Percentiles rank a stretch among this genome's conserved stretches.
phyloP scores from a whole-genome alignment of 306 rosid species.

The Quercus glauca region DNA sequence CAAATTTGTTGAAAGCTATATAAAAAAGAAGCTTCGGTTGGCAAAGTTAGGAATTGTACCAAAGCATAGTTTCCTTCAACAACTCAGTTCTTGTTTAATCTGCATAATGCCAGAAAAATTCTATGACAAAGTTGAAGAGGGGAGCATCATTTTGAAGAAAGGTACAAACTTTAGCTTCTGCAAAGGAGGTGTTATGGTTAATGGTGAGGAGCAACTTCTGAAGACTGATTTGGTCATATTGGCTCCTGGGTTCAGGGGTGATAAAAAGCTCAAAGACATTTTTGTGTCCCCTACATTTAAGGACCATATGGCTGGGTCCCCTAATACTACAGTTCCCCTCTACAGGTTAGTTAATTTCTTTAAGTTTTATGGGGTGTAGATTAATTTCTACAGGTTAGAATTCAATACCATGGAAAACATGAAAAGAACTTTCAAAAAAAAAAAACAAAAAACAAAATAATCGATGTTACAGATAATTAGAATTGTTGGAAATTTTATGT shows the following conservation, averaged over 20 bases:
- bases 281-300: slow-evolving; percentile 51
- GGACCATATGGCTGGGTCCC: slow-evolving; percentile 37
- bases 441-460: neutral
- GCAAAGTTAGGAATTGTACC: slow-evolving; percentile 68
- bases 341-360: slow-evolving; percentile 39
- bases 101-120: slow-evolving; percentile 46
- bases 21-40: slow-evolving; percentile 39
- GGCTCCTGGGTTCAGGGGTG: slow-evolving; percentile 53
- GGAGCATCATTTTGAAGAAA: slow-evolving; percentile 54
- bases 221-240: slow-evolving; percentile 53
- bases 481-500: too few relatives aligned
- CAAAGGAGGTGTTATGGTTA: slow-evolving; percentile 46
- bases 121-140: slow-evolving; percentile 55
- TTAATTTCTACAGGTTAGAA: neutral
- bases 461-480: too few relatives aligned
- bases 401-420: neutral
- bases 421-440: too few relatives aligned
- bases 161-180: slow-evolving; percentile 42
- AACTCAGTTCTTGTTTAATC: slow-evolving; percentile 39
- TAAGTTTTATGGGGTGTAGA: too few relatives aligned
- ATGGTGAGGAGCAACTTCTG: slow-evolving; percentile 33
- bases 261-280: too few relatives aligned
- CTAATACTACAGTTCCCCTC: slow-evolving; percentile 36
- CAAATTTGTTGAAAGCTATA: slow-evolving; percentile 58
- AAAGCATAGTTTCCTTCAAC: slow-evolving; percentile 44